Conservation (phyloP, 805 yeast species). For the Saccharomycopsis amapae region DNA sequence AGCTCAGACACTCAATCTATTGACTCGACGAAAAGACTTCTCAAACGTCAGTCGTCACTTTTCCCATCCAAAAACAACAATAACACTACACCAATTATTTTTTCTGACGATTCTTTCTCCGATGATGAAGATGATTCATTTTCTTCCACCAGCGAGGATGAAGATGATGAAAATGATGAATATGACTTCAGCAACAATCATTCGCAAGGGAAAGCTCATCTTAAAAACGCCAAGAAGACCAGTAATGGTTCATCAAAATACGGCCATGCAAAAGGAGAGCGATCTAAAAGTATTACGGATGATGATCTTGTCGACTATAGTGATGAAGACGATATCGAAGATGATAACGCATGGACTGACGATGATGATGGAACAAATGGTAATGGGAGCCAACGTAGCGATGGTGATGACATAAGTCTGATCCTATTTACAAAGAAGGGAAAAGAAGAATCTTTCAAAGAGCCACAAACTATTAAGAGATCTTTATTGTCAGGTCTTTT, state of each 20-base stretch:
- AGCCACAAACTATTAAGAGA: constrained; percentile 7
- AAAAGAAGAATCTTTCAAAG: not conserved
- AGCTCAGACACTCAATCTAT: not conserved
- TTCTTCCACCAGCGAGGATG: constrained; percentile 3
- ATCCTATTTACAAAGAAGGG: constrained; percentile 4
- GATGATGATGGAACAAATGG: constrained; percentile 13
- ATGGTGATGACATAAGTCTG: not conserved
- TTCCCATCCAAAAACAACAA: not conserved
- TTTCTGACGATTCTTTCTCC: constrained; percentile 19
- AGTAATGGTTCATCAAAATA: not conserved
- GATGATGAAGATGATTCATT: constrained; percentile 12
- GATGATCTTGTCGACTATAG: not conserved
- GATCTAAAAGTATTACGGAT: not conserved
- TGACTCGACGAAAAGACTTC: not conserved
- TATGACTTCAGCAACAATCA: not conserved
- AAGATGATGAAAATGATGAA: not conserved
- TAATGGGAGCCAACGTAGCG: not conserved
- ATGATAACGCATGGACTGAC: constrained; percentile 21
- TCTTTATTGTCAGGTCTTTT: constrained; percentile 19
- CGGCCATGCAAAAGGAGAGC: too few relatives aligned
- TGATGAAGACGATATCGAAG: constrained; percentile 6
- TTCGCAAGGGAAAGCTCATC: not conserved
- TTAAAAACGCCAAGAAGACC: not conserved
- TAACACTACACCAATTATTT: constrained; percentile 10
- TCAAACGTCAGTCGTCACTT: too few relatives aligned